phyloP scores from a whole-genome alignment of 305 asterid genomes.

The Andrographis paniculata region DNA sequence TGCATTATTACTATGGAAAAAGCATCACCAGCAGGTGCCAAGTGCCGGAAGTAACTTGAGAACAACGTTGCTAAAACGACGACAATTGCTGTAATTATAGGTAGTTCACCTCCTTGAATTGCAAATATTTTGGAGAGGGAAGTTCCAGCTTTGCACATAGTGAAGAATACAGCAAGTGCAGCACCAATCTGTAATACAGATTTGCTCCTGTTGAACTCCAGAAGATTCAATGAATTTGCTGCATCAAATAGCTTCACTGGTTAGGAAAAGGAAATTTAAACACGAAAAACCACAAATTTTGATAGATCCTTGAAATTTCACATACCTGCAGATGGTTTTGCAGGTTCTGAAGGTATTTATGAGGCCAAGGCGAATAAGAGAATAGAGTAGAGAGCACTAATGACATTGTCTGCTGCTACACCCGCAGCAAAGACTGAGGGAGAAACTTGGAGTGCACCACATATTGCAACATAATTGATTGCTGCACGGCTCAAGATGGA shows the following conservation, averaged over 20 bases:
- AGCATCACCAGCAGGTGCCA: conserved; percentile 76
- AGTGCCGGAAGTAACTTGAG: conserved; percentile 45
- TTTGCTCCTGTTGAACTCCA: conserved; percentile 31
- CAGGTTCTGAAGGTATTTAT: conserved; percentile 62
- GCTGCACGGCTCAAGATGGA: too few relatives aligned
- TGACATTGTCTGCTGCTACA: conserved; percentile 81
- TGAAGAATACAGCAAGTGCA: conserved; percentile 63
- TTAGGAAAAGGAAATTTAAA: too few relatives aligned
- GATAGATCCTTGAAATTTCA: background rate
- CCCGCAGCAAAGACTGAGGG: conserved; percentile 80
- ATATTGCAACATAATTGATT: conserved; percentile 74
- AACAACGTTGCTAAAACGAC: conserved; percentile 58
- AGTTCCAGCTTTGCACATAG: conserved; percentile 58
- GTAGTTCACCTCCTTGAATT: conserved; percentile 59
- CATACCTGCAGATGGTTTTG: conserved; percentile 34
- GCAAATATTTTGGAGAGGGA: conserved; percentile 28
- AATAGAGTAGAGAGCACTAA: conserved; percentile 61
- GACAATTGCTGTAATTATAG: conserved; percentile 62
- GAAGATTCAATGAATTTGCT: conserved; percentile 34
- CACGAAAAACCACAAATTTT: too few relatives aligned
- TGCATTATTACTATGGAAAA: conserved; percentile 59
- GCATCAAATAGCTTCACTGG: too few relatives aligned
- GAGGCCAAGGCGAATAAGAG: conserved; percentile 63
- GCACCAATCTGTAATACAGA: conserved; percentile 53
- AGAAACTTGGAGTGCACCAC: conserved; percentile 62